Conservation (phyloP, 331 rosid genomes). For the Quercus lobata region DNA sequence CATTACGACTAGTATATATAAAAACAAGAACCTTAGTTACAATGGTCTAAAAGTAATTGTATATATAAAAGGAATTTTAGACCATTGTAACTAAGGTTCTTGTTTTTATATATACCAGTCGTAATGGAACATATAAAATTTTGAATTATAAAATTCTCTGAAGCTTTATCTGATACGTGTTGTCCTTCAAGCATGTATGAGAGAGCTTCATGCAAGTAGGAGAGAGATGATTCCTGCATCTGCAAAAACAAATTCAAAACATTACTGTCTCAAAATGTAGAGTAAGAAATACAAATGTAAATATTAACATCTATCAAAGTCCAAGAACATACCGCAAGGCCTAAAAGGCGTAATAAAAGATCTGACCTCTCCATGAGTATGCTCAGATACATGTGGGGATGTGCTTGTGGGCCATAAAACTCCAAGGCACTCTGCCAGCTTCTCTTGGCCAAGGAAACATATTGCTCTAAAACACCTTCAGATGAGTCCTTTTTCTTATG, state of each 20-base stretch:
- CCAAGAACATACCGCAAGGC: slow-evolving; percentile 49
- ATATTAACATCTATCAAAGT: neutral
- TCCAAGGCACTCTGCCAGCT: slow-evolving; percentile 85
- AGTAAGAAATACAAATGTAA: neutral
- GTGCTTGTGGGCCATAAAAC: slow-evolving; percentile 74
- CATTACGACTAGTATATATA: too few species aligned
- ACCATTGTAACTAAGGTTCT: too few species aligned
- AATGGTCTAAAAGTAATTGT: too few species aligned
- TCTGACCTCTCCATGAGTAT: slow-evolving; percentile 77
- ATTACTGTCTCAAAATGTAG: neutral
- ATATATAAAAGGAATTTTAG: too few species aligned
- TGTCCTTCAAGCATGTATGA: slow-evolving; percentile 55
- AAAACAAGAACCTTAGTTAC: too few species aligned
- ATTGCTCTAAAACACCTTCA: slow-evolving; percentile 64
- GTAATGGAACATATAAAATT: neutral
- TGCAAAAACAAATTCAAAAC: slow-evolving; percentile 22
- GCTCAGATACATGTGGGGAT: slow-evolving; percentile 70
- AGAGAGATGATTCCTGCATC: slow-evolving; percentile 79
- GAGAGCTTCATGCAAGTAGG: slow-evolving; percentile 33
- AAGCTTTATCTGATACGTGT: slow-evolving; percentile 36
- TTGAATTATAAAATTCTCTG: slow-evolving; percentile 34
- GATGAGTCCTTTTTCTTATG: slow-evolving; percentile 40
- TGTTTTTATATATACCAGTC: too few species aligned
- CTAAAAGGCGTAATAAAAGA: slow-evolving; percentile 54
- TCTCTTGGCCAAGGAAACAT: slow-evolving; percentile 84